phyloP scores from a whole-genome alignment of 352 stramenopile genomes.

The Phytopythium vexans region DNA sequence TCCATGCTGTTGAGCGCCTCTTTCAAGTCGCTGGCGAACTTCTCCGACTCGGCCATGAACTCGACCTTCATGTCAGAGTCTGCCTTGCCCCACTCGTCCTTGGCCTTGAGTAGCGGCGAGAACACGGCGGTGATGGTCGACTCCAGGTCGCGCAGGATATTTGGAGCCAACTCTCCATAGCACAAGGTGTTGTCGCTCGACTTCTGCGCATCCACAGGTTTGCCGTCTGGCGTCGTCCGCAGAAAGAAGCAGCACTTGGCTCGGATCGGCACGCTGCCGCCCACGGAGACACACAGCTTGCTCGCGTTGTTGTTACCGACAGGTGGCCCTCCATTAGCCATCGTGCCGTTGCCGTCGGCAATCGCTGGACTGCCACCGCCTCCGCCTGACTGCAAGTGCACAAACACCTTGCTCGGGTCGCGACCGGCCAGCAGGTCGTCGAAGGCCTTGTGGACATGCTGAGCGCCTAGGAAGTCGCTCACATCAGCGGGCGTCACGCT shows the following conservation, averaged over 20 bases:
- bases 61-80: slow-evolving; percentile 90
- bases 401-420: slow-evolving; percentile 72
- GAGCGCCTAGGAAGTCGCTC: slow-evolving; percentile 58
- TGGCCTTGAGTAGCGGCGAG: slow-evolving; percentile 89
- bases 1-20: slow-evolving; percentile 95
- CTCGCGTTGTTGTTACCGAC: slow-evolving; percentile 23
- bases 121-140: slow-evolving; percentile 87
- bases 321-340: slow-evolving; percentile 1
- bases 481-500: slow-evolving; percentile 46
- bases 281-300: slow-evolving; percentile 72
- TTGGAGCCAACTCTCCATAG: slow-evolving; percentile 83
- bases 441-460: slow-evolving; percentile 58
- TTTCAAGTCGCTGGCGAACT: slow-evolving; percentile 93
- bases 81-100: slow-evolving; percentile 95
- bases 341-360: slow-evolving; percentile 2
- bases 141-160: slow-evolving; percentile 79
- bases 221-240: slow-evolving; percentile 61
- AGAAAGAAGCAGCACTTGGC: slow-evolving; percentile 87
- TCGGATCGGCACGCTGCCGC: slow-evolving; percentile 62
- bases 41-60: slow-evolving; percentile 94
- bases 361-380: slow-evolving; percentile 3
- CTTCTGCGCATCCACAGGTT: slow-evolving; percentile 71
- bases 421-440: slow-evolving; percentile 73
- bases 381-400: slow-evolving; percentile 54
- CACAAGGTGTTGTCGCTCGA: slow-evolving; percentile 74